phyloP scores from a whole-genome alignment of 2,329 filamentous ascomycete genomes.

The Scedosporium minutisporum region DNA sequence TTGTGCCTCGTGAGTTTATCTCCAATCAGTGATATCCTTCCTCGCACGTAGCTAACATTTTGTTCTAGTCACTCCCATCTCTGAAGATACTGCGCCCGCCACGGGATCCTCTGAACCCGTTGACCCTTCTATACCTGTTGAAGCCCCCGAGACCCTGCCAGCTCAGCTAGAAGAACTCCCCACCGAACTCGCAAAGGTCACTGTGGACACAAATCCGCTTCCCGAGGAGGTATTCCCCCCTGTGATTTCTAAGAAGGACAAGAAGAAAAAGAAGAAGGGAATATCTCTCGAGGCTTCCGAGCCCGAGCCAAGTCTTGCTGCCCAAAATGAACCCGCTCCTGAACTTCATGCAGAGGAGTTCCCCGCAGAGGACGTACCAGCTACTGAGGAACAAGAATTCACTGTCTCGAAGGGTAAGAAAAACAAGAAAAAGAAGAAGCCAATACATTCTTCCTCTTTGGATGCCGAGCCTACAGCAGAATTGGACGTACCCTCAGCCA shows the following conservation, averaged over 20 bases:
- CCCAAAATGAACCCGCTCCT: neutral
- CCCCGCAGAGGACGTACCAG: neutral
- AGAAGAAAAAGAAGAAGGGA: slow-evolving; percentile 13
- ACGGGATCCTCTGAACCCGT: neutral
- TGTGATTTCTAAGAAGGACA: neutral
- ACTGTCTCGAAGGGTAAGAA: slow-evolving; percentile 10
- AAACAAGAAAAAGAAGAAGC: slow-evolving; percentile 8
- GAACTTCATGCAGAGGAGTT: neutral
- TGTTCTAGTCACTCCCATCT: neutral
- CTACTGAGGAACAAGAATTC: neutral
- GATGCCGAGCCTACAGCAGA: neutral
- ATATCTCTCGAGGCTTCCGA: slow-evolving; percentile 8
- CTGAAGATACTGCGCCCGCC: neutral
- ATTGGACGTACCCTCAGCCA: neutral
- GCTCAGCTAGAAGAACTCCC: neutral
- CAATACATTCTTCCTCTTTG: neutral
- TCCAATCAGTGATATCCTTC: neutral
- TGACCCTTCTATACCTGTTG: neutral
- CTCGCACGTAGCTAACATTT: neutral
- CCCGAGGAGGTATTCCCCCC: neutral
- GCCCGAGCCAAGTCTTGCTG: neutral
- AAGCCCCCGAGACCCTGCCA: neutral
- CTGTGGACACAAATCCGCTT: neutral
- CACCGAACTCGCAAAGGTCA: too few species aligned
- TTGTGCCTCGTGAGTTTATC: neutral